phyloP scores from a whole-genome alignment of 306 rosid genomes.

The Dryas alaskensis region DNA sequence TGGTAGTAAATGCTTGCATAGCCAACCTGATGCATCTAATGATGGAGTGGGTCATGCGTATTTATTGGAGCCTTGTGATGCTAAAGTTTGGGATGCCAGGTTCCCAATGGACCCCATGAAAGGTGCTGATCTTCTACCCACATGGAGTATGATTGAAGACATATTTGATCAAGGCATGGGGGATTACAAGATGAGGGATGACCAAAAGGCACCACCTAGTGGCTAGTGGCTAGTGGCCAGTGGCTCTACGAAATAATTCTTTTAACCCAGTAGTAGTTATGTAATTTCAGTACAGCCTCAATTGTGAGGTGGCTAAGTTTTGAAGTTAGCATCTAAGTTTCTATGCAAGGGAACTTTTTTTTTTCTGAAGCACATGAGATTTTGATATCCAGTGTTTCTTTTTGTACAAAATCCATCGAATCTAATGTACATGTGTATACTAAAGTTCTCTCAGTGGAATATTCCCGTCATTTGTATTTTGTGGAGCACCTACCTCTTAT shows the following conservation, averaged over 20 bases:
- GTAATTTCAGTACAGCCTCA: conserved; percentile 5
- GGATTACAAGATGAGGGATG: conserved; percentile 34
- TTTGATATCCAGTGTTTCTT: conserved; percentile 16
- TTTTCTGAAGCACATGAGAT: conserved; percentile 18
- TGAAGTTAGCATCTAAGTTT: conserved; percentile 1
- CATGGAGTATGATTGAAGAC: conserved; percentile 61
- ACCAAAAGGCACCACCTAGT: conserved; percentile 21
- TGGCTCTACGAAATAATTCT: background rate
- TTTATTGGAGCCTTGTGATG: conserved; percentile 37
- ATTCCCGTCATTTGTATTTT: background rate
- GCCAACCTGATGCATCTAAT: conserved; percentile 30
- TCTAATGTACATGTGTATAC: conserved; percentile 9
- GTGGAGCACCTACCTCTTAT: background rate
- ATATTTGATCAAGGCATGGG: conserved; percentile 37
- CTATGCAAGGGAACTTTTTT: conserved; percentile 2
- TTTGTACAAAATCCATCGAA: conserved; percentile 20
- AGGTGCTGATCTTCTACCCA: conserved; percentile 41
- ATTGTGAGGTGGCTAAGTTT: background rate
- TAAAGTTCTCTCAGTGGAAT: conserved; percentile 8
- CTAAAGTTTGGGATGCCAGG: conserved; percentile 50
- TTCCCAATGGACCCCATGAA: conserved; percentile 28
- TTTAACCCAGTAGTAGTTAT: background rate
- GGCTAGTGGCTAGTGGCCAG: conserved; percentile 7
- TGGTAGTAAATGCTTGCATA: conserved; percentile 21
- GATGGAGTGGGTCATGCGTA: conserved; percentile 31